Evolutionary conservation across 2,329 filamentous ascomycete species (phyloP).

Genomic region (Fusarium heterosporum): DNA sequence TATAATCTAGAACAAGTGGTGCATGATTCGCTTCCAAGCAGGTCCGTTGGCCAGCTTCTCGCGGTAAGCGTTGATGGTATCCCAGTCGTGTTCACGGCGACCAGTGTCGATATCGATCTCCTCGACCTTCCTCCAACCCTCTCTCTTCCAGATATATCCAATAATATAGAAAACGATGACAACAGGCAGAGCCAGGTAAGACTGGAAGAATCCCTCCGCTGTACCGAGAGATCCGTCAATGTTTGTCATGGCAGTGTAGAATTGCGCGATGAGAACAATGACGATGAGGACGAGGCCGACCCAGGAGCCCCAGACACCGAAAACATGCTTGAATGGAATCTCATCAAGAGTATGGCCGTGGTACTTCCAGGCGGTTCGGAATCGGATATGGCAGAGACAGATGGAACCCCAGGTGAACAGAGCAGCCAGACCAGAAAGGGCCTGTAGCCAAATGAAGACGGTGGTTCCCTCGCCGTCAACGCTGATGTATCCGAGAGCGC

Average conservation of each 20-base stretch:
- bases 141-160: constrained; percentile 73
- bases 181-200: constrained; percentile 65
- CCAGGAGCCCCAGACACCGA: constrained; percentile 73
- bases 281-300: constrained; percentile 69
- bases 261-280: constrained; percentile 67
- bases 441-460: constrained; percentile 74
- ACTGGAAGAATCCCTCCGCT: constrained; percentile 63
- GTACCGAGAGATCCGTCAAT: constrained; percentile 45
- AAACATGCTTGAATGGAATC: constrained; percentile 72
- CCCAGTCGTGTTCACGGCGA: constrained; percentile 72
- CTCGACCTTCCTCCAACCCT: constrained; percentile 65
- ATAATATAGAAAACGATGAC: constrained; percentile 64
- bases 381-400: constrained; percentile 75
- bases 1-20: constrained; percentile 47
- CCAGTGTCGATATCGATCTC: constrained; percentile 77
- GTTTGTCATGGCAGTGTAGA: constrained; percentile 60
- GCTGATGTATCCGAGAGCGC: constrained; percentile 62
- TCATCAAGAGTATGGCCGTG: constrained; percentile 74
- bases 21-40: constrained; percentile 56
- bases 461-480: constrained; percentile 58
- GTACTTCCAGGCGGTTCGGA: constrained; percentile 71
- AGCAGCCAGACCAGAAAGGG: constrained; percentile 72
- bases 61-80: constrained; percentile 63
- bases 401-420: constrained; percentile 78
- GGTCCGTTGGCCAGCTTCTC: constrained; percentile 59